Percentiles rank a stretch among this genome's conserved stretches.
Evolutionary conservation across 2,329 filamentous ascomycete species (phyloP).

Genomic region (Parasarocladium wereldwijsianum): DNA sequence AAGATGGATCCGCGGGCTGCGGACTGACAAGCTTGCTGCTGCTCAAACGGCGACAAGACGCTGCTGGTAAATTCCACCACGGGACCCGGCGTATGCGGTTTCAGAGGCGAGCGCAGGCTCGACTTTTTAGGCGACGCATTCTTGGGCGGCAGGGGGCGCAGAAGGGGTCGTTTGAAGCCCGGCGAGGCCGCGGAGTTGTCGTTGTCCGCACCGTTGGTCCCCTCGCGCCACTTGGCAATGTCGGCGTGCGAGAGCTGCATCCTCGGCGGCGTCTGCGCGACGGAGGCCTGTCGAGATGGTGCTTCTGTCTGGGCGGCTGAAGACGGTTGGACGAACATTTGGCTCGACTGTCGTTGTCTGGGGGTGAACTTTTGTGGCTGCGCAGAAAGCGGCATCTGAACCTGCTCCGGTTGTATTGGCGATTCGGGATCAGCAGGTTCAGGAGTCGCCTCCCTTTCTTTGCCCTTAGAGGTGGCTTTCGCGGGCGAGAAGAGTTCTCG

Average conservation of each 20-base stretch:
- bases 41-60: conserved; percentile 29
- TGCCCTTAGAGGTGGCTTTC: conserved; percentile 5
- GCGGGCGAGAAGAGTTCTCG: conserved; percentile 22
- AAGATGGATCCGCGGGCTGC: conserved; percentile 7
- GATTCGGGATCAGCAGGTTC: conserved; percentile 6
- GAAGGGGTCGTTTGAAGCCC: conserved; percentile 12
- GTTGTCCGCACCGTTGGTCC: conserved; percentile 19
- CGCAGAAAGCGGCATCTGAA: conserved; percentile 19
- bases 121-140: conserved; percentile 42
- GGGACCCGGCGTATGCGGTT: conserved; percentile 40
- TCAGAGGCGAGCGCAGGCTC: conserved; percentile 39
- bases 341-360: conserved; percentile 17
- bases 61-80: conserved; percentile 43
- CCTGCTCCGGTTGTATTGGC: conserved; percentile 18
- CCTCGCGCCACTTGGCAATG: conserved; percentile 25
- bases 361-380: conserved; percentile 37
- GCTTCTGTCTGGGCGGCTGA: conserved; percentile 12
- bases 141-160: conserved; percentile 33
- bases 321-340: conserved; percentile 23
- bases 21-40: conserved; percentile 19
- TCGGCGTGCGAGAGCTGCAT: conserved; percentile 27
- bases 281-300: neutral
- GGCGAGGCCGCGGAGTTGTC: conserved; percentile 21
- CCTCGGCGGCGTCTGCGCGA: conserved; percentile 18
- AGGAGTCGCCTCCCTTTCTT: conserved; percentile 5